These are phyloP conservation scores for Ogataea thermomethanolica DNA, from an alignment of 805 yeast genomes.

Conservation along the genomic window DNA sequence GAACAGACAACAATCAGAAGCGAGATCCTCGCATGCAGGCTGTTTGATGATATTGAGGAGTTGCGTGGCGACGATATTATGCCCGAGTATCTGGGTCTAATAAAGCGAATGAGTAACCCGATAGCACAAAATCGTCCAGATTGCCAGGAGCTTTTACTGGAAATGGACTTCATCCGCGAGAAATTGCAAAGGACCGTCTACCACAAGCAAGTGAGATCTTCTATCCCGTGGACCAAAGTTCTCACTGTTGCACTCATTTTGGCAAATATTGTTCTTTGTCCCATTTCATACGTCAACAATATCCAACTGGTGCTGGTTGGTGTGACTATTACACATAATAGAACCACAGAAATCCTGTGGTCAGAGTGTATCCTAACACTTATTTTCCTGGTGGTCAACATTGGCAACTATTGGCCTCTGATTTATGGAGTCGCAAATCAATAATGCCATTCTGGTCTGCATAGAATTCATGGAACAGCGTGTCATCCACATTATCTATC, in stretches of 20 bases:
- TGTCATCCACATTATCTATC: conserved; percentile 27
- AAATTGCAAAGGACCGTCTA: conserved; percentile 2
- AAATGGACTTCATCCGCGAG: conserved; percentile 18
- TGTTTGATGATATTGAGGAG: conserved; percentile 23
- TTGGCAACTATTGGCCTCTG: conserved; percentile 4
- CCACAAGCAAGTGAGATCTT: not conserved
- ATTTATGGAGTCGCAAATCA: conserved; percentile 20
- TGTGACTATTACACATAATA: not conserved
- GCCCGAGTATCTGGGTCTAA: conserved; percentile 32
- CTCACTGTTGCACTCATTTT: conserved; percentile 1
- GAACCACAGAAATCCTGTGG: not conserved
- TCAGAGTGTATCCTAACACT: not conserved
- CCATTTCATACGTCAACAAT: conserved; percentile 1
- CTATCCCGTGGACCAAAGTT: not conserved
- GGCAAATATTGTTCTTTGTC: conserved; percentile 4
- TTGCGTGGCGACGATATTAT: conserved; percentile 24
- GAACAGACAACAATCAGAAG: conserved; percentile 22
- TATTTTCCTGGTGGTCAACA: conserved; percentile 1
- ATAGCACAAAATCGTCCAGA: conserved; percentile 41
- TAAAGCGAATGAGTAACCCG: conserved; percentile 23
- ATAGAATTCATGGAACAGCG: conserved; percentile 24
- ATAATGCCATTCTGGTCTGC: conserved; percentile 23
- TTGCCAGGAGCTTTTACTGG: conserved; percentile 38
- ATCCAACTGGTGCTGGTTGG: conserved; percentile 8
- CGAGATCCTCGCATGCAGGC: conserved; percentile 22